Conservation (phyloP, 106 monocot genomes). For the Dioscorea alata region DNA sequence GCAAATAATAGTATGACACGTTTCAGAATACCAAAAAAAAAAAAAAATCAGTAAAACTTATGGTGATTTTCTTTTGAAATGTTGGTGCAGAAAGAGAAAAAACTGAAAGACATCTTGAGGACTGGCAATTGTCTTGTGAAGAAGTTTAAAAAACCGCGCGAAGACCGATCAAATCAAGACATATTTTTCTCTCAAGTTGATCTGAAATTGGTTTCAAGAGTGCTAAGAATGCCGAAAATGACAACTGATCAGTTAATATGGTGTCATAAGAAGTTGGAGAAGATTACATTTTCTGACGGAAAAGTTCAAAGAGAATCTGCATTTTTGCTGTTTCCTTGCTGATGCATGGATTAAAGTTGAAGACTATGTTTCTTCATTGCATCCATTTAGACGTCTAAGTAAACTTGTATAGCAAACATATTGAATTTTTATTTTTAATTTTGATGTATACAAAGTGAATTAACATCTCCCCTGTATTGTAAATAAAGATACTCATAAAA, state of each 20-base stretch:
- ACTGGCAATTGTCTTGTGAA: slow-evolving; percentile 73
- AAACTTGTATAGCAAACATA: too few species aligned
- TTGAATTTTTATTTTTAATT: too few species aligned
- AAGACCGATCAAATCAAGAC: slow-evolving; percentile 48
- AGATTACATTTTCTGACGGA: slow-evolving; percentile 43
- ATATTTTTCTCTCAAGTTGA: slow-evolving; percentile 87
- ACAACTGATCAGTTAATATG: slow-evolving; percentile 80
- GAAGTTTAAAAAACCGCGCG: slow-evolving; percentile 69
- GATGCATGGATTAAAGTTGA: background rate
- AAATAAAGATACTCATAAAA: too few species aligned
- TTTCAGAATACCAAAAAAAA: background rate
- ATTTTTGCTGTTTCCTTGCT: slow-evolving; percentile 81
- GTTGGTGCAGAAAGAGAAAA: slow-evolving; percentile 75
- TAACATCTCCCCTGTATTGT: too few species aligned
- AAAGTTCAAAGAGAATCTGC: slow-evolving; percentile 68
- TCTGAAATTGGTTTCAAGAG: slow-evolving; percentile 68
- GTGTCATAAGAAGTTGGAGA: slow-evolving; percentile 71
- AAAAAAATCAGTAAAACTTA: too few species aligned
- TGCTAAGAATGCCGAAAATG: slow-evolving; percentile 57
- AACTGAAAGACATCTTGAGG: slow-evolving; percentile 59
- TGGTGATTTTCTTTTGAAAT: background rate
- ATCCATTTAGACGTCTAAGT: too few species aligned
- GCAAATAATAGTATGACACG: background rate
- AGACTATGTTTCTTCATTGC: too few species aligned
- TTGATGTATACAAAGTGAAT: too few species aligned